Evolutionary conservation across 129 eudicot species (phyloP).

Genomic region (Flaveria sonorensis): DNA sequence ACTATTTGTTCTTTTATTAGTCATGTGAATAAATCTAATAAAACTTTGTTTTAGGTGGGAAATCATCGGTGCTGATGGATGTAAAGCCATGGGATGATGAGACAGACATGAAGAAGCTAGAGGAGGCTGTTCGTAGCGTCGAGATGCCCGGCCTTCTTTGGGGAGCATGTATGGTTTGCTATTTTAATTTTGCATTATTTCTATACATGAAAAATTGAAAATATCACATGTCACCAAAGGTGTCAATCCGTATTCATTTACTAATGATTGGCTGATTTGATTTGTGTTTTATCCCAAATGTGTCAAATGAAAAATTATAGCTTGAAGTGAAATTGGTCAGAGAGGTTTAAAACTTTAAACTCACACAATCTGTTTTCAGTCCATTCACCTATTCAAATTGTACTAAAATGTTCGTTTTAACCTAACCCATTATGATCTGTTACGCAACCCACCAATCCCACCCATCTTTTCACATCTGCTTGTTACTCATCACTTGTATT

Average conservation of each 20-base stretch:
- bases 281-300: no score
- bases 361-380: neutral
- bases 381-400: neutral
- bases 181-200: neutral
- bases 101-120: constrained; percentile 94
- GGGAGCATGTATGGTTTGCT: constrained; percentile 83
- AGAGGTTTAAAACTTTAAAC: constrained; percentile 5
- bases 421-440: neutral
- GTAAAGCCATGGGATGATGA: constrained; percentile 98
- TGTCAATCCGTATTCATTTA: neutral
- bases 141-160: constrained; percentile 76
- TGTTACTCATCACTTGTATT: neutral
- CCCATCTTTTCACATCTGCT: neutral
- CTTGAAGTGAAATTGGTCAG: neutral
- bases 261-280: neutral
- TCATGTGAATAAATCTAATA: neutral
- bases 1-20: neutral
- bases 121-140: constrained; percentile 87
- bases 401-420: neutral
- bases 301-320: neutral
- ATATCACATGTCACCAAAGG: neutral
- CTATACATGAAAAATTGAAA: neutral
- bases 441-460: neutral
- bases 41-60: constrained; percentile 64
- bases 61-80: constrained; percentile 91